Base-by-base conservation (phyloP, 116 monocot genomes). In the Papilionanthe hybrid region DNA sequence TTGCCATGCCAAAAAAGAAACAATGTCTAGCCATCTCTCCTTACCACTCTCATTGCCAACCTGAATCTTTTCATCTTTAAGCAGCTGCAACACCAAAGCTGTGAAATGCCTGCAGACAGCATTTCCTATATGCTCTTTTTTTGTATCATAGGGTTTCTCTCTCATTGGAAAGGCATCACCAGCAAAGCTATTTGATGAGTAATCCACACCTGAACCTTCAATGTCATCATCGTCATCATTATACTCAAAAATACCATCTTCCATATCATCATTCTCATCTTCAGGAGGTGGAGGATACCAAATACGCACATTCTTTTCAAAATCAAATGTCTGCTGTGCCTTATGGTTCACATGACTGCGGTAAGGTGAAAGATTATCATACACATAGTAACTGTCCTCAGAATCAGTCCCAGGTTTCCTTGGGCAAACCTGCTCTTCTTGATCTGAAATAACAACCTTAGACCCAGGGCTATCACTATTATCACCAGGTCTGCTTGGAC, bases 1-100 rank as follows among this genome's bases (percentile, higher is more conserved):
- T 79, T 90, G 88, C 94, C 94, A 94, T 37, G 98, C 86, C 75
- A 98, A 80, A n/a, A 88, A 88, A n/a, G 93, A 86, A 60, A 94
- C 86, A 49, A 93, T 82, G 41, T 89, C 90, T 28, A 98, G 68
- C 98, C 98, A 98, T 0, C 79, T 78, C 57, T 87, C 55, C 25
- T 71, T 60, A 44, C 42, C 76, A 55, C 72, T 74, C 12, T 86
- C 88, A 57, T 17, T 69, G 30, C 58, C 78, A 57, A 66, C 23
- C 58, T 37, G 55, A 79, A 94, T 53, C 22, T 84, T 88, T 87
- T 98, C 94, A 57, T 78, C 89, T 72, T 78, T 91, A 48, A 98
- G 72, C 53, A 94, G 86, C 77, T 98, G 91, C 53, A 82, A 85
- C 49, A 98, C 88, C n/a, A 94, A 87, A 55, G 92, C 94, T 58